Evolutionary conservation across 73 alveolate genomes (phyloP).

Genomic region (Paramecium biaurelia): DNA sequence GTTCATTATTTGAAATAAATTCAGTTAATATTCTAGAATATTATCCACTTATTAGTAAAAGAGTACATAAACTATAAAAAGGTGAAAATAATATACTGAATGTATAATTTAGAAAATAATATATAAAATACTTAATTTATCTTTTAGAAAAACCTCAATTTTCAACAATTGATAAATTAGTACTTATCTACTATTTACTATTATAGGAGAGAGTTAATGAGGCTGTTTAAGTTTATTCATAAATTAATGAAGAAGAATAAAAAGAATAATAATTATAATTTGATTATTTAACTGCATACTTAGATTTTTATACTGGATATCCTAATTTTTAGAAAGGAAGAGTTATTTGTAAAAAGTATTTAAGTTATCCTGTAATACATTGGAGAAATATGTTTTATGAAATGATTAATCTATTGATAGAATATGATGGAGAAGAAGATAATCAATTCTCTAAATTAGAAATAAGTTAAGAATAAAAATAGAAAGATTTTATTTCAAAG

Average conservation of each 20-base stretch:
- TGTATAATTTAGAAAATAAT: constrained; percentile 41
- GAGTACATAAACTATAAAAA: constrained; percentile 87
- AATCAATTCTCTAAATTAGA: constrained; percentile 49
- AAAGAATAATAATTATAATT: constrained; percentile 64
- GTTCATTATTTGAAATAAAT: neutral
- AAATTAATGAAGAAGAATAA: neutral
- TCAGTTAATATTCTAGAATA: constrained; percentile 77
- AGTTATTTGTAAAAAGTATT: constrained; percentile 74
- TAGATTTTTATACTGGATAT: constrained; percentile 72
- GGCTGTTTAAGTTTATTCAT: constrained; percentile 47
- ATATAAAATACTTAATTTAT: constrained; percentile 24
- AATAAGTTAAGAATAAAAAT: constrained; percentile 61
- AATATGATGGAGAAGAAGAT: constrained; percentile 76
- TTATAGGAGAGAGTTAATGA: constrained; percentile 61
- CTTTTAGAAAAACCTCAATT: constrained; percentile 20
- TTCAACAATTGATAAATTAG: constrained; percentile 45
- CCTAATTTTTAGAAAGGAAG: constrained; percentile 79
- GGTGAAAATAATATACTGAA: constrained; percentile 52
- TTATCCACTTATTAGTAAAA: constrained; percentile 86
- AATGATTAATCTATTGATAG: constrained; percentile 72
- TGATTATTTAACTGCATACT: constrained; percentile 77
- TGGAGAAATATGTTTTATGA: constrained; percentile 87
- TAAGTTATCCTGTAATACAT: constrained; percentile 78
- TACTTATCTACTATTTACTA: constrained; percentile 52
- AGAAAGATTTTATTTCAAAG: neutral